Evolutionary conservation across 441 rosid species (phyloP), one percentile per base, ranked within the genome.

Genomic region (Melastoma candidum): DNA sequence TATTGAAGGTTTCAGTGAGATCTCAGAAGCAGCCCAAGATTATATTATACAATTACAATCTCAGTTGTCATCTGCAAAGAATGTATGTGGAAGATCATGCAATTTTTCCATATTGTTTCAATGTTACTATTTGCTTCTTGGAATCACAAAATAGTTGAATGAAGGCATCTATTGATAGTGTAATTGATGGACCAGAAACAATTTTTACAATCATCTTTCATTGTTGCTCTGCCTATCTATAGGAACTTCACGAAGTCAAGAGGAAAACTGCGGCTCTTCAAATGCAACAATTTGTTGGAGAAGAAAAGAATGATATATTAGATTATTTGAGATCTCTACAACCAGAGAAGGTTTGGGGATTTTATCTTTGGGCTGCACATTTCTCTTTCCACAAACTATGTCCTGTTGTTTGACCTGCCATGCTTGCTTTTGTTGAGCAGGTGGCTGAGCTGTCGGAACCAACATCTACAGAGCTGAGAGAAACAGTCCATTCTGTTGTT

Each of bases 281-380:
- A 64, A 87, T 90, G 97, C 97, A 87, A 67, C 96, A 85, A 63
- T 87, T 90, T 74, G 97, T 90, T 51, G 97, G 97, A 0, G 97
- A 90, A 78, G 97, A 90, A 75, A 84, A 81, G 82, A 90, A 90
- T 66, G 97, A 90, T 76, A 68, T 87, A 61, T 69, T 90, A 66
- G 97, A 90, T 75, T 90, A 87, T 70, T 73, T 90, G 70, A 77
- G 97, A 72, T 90, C 96, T 3, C 64, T 90, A 56, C 82, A 83
- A 69, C 97, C 97, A 26, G 97, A 90, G 71, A 90, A 90, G 96
- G 97, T 90, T 58, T 8, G 32, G 44, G 54, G 7, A 8, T 51
- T 24, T 51, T 39, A n/a, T 26, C 13, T 51, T 6, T 27, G 17
- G 12, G 27, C 4, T 51, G 22, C 22, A 3, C 32, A 48, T 24